These are phyloP conservation scores for Heimioporus sp. DNA, from an alignment of 768 basidiomycete genomes.

Conservation along the genomic window DNA sequence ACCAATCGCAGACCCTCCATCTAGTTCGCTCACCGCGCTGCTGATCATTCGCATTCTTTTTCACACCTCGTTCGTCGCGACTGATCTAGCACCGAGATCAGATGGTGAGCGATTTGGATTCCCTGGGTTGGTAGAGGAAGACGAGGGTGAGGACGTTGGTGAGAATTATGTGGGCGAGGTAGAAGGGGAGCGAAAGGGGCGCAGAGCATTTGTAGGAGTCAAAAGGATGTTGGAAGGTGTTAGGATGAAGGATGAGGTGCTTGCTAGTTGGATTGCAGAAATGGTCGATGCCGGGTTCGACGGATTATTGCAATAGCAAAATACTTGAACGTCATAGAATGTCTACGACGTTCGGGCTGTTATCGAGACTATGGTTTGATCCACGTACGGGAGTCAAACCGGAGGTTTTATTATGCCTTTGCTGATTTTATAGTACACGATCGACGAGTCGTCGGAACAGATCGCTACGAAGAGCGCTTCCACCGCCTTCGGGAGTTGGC, in stretches of 20 bases:
- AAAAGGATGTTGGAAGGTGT: conserved; percentile 62
- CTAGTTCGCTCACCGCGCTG: conserved; percentile 75
- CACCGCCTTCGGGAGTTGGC: conserved; percentile 21
- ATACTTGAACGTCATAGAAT: conserved; percentile 7
- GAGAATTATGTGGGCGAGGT: conserved; percentile 41
- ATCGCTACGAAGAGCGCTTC: conserved; percentile 65
- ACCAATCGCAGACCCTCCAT: conserved; percentile 63
- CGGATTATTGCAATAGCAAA: conserved; percentile 25
- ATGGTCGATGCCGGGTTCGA: conserved; percentile 52
- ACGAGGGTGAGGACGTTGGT: conserved; percentile 58
- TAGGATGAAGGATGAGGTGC: conserved; percentile 58
- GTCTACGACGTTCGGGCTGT: not conserved
- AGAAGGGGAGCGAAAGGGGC: conserved; percentile 71
- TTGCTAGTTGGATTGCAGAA: conserved; percentile 59
- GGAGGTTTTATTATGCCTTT: conserved; percentile 74
- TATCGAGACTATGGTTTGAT: not conserved
- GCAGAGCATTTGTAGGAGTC: conserved; percentile 65
- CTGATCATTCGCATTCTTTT: conserved; percentile 84
- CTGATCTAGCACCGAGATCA: conserved; percentile 61
- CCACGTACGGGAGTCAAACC: conserved; percentile 33
- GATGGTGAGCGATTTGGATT: conserved; percentile 90
- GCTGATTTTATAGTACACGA: conserved; percentile 82
- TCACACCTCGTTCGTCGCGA: conserved; percentile 70
- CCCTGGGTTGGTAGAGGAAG: conserved; percentile 76
- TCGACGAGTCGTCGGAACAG: conserved; percentile 74